phyloP scores from a whole-genome alignment of 1,284 basidiomycete species.

The Lentinula novae-zelandiae region DNA sequence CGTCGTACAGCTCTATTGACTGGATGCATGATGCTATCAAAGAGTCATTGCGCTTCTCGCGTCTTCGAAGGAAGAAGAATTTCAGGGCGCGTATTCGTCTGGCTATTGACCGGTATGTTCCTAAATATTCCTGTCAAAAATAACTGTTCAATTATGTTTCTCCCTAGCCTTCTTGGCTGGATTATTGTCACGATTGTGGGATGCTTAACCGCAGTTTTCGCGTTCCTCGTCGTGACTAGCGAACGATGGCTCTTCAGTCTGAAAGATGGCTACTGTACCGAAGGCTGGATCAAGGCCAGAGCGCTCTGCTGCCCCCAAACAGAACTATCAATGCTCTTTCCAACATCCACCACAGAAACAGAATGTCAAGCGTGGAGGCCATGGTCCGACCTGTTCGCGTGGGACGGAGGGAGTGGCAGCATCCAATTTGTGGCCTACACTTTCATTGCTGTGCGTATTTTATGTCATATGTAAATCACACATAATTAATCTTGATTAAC shows the following conservation, averaged over 20 bases:
- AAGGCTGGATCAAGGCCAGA: conserved; percentile 72
- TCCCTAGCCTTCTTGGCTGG: conserved; percentile 6
- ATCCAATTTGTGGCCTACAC: conserved; percentile 76
- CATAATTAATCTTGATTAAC: conserved; percentile 6
- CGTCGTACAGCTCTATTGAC: conserved; percentile 80
- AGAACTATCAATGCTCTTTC: conserved; percentile 21
- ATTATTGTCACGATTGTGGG: conserved; percentile 11
- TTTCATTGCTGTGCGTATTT: conserved; percentile 65
- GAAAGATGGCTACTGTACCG: conserved; percentile 86
- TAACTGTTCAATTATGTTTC: not conserved
- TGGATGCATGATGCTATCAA: conserved; percentile 95
- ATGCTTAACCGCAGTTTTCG: conserved; percentile 44
- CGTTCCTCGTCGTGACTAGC: conserved; percentile 82
- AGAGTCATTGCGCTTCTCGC: conserved; percentile 76
- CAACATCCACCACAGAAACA: conserved; percentile 28
- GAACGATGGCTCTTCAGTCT: conserved; percentile 94
- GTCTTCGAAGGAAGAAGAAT: conserved; percentile 65
- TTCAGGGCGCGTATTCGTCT: conserved; percentile 70
- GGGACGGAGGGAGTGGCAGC: conserved; percentile 24
- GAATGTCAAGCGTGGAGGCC: conserved; percentile 71
- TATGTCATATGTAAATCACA: not conserved
- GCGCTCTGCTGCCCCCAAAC: conserved; percentile 74
- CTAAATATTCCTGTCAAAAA: conserved; percentile 34
- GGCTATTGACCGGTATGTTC: conserved; percentile 77
- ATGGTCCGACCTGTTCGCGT: conserved; percentile 60